Evolutionary conservation across 139 green algal genomes (phyloP).

Genomic region (Chlamydomonas urium): DNA sequence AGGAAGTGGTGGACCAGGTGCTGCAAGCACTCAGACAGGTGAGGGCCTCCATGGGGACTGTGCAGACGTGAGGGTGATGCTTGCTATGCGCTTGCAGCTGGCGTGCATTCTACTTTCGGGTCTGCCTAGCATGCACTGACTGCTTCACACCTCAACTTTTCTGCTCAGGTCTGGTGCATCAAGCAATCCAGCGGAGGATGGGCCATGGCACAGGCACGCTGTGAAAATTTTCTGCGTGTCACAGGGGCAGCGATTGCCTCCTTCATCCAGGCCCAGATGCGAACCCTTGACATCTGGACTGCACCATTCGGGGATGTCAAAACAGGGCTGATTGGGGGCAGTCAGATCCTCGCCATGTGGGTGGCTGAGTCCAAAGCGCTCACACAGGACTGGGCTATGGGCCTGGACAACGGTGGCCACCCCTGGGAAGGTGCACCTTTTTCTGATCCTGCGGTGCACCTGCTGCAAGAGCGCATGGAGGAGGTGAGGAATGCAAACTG

Average conservation of each 20-base stretch:
- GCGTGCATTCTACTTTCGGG: too few species aligned
- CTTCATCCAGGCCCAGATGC: conserved; percentile 37
- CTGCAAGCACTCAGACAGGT: conserved; percentile 30
- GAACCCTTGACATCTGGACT: conserved; percentile 32
- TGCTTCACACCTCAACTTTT: too few species aligned
- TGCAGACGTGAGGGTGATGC: too few species aligned
- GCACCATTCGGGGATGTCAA: conserved; percentile 35
- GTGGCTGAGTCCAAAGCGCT: conserved; percentile 25
- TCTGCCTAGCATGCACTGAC: too few species aligned
- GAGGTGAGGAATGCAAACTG: too few species aligned
- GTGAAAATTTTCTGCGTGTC: conserved; percentile 38
- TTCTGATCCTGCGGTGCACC: conserved; percentile 29
- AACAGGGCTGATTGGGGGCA: conserved; percentile 31
- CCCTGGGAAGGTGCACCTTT: conserved; percentile 36
- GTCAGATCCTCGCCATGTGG: conserved; percentile 28
- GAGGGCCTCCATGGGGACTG: too few species aligned
- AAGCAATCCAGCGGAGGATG: conserved; percentile 29
- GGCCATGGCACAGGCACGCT: conserved; percentile 38
- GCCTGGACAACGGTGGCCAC: conserved; percentile 38
- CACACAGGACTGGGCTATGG: conserved; percentile 38
- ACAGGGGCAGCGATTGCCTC: conserved; percentile 27
- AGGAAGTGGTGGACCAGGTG: conserved; percentile 33
- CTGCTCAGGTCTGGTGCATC: conserved; percentile 39
- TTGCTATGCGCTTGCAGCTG: too few species aligned
- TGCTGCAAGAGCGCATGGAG: conserved; percentile 32